A percentile compares a stretch with the other conserved stretches of the same genome.
These are phyloP conservation scores for Camellia granthamiana DNA, from an alignment of 148 eudicot genomes.

Conservation along the genomic window DNA sequence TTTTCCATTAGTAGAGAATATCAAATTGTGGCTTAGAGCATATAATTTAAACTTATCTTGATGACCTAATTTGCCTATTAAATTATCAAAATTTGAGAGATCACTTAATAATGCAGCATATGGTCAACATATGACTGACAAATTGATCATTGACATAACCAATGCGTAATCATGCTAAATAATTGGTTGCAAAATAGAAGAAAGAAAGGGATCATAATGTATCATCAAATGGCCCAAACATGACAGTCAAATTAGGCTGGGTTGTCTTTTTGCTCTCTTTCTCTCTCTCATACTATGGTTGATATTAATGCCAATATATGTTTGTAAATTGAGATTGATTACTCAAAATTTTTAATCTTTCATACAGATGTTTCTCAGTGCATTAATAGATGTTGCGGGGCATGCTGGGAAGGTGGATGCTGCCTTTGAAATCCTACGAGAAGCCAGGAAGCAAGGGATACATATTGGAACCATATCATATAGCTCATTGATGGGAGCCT, in stretches of 20 bases:
- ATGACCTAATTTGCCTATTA: neutral
- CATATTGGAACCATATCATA: slow-evolving; percentile 72
- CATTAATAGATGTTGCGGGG: slow-evolving; percentile 94
- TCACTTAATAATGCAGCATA: no score
- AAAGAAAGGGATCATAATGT: neutral
- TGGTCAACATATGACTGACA: no score
- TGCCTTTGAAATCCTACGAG: slow-evolving; percentile 75
- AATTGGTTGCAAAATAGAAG: neutral
- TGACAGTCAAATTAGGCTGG: neutral
- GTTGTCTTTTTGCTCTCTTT: neutral
- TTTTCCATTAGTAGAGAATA: neutral
- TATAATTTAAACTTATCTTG: neutral
- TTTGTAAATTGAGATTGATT: neutral
- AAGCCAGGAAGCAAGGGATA: slow-evolving; percentile 57
- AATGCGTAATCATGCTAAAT: neutral
- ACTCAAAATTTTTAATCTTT: slow-evolving; percentile 21
- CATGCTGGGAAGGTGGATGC: slow-evolving; percentile 85
- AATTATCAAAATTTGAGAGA: neutral
- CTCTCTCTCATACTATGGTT: neutral
- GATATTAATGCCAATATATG: neutral
- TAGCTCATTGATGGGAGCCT: slow-evolving; percentile 99
- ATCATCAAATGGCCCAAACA: slow-evolving; percentile 4
- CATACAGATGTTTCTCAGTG: slow-evolving; percentile 86
- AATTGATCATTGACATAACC: no score
- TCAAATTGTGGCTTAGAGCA: neutral